phyloP scores from a whole-genome alignment of 1,284 basidiomycete species.

The Tilletia walkeri region DNA sequence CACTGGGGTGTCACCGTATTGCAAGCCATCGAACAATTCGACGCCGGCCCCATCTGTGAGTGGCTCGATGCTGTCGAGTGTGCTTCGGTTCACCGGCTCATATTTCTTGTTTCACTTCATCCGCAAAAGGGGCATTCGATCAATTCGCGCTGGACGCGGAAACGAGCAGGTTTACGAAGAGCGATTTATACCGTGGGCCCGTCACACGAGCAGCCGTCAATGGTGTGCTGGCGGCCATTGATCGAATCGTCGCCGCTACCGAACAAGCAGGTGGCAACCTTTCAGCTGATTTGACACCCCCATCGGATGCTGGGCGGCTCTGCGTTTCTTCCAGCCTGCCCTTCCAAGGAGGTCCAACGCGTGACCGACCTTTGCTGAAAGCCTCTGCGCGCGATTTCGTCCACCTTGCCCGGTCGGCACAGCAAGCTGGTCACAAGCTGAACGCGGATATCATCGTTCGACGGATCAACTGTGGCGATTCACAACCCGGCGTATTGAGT shows the following conservation, averaged over 20 bases:
- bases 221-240: conserved; percentile 56
- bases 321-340: conserved; percentile 50
- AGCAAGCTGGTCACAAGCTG: conserved; percentile 31
- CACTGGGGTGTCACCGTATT: conserved; percentile 60
- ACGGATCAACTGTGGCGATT: conserved; percentile 58
- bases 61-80: neutral
- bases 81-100: neutral
- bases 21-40: conserved; percentile 58
- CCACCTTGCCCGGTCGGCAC: conserved; percentile 22
- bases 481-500: conserved; percentile 59
- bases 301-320: conserved; percentile 28
- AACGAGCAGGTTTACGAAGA: conserved; percentile 55
- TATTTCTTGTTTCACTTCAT: neutral
- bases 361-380: conserved; percentile 57
- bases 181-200: conserved; percentile 57
- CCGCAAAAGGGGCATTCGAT: conserved; percentile 56
- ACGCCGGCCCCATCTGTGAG: conserved; percentile 59
- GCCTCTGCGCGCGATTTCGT: conserved; percentile 52
- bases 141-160: conserved; percentile 54
- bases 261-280: neutral
- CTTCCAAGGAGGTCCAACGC: conserved; percentile 56
- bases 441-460: conserved; percentile 56
- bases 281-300: conserved; percentile 22
- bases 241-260: conserved; percentile 38
- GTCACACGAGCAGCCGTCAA: conserved; percentile 56